Evolutionary conservation across 441 rosid species (phyloP).

Genomic region (Gossypium armourianum): DNA sequence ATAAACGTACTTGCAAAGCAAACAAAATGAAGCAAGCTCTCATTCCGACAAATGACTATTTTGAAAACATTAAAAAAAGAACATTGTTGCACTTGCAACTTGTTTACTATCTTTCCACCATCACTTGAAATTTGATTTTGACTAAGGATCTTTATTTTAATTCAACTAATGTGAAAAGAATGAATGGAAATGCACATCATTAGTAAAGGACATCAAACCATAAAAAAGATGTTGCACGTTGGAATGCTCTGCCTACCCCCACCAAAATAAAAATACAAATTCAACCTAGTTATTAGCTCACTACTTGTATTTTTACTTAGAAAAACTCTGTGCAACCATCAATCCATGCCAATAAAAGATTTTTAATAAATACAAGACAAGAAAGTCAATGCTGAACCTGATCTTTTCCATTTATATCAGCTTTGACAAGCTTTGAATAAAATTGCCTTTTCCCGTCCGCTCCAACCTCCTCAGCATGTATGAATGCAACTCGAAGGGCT

Average conservation of each 20-base stretch:
- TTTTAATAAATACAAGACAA: slow-evolving; percentile 1
- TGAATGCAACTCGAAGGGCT: slow-evolving; percentile 93
- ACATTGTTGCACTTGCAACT: not conserved
- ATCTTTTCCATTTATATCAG: slow-evolving; percentile 93
- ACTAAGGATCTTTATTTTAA: not conserved
- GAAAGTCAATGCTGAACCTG: slow-evolving; percentile 41
- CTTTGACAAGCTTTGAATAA: slow-evolving; percentile 86
- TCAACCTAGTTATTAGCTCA: not conserved
- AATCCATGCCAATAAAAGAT: not conserved
- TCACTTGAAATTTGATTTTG: slow-evolving; percentile 3
- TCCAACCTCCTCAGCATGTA: slow-evolving; percentile 65
- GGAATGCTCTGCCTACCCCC: not conserved
- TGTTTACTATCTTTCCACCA: not conserved
- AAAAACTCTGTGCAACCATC: not conserved
- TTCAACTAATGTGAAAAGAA: not conserved
- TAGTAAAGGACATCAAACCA: slow-evolving; percentile 5
- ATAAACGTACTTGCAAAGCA: not conserved
- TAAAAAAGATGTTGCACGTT: not conserved
- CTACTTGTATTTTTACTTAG: not conserved
- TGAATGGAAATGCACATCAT: not conserved
- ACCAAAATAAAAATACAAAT: not conserved
- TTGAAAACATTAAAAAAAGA: not conserved
- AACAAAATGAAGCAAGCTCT: slow-evolving; percentile 4
- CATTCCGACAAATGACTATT: not conserved
- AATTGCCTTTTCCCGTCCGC: slow-evolving; percentile 56